These are phyloP conservation scores for Adansonia grandidieri DNA, from an alignment of 441 rosid genomes.

Conservation along the genomic window DNA sequence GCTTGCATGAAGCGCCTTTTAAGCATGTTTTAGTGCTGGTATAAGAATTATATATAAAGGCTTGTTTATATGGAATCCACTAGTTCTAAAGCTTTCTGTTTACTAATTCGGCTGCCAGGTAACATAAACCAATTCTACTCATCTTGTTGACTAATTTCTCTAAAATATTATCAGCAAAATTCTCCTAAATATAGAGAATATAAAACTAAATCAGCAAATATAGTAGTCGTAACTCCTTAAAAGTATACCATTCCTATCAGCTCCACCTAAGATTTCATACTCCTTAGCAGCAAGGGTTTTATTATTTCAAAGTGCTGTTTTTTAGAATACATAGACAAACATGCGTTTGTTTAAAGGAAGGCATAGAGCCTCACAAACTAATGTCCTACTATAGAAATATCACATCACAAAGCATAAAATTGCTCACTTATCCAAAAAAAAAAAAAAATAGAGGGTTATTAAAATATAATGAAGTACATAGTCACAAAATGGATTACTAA, in stretches of 20 bases:
- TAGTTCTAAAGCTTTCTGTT: neutral
- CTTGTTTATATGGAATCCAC: neutral
- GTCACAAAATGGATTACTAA: neutral
- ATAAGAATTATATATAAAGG: neutral
- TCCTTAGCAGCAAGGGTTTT: neutral
- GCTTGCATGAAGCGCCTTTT: neutral
- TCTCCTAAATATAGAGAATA: neutral
- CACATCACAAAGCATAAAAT: neutral
- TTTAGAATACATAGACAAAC: neutral
- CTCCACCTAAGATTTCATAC: neutral
- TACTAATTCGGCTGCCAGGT: neutral
- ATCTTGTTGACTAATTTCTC: neutral
- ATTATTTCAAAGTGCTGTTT: neutral
- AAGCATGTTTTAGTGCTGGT: neutral
- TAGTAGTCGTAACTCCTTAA: neutral
- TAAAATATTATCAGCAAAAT: neutral
- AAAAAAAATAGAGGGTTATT: neutral
- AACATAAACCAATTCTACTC: neutral
- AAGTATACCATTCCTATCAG: neutral
- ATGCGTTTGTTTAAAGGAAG: neutral
- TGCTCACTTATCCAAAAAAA: neutral
- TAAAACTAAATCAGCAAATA: neutral
- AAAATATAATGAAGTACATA: neutral
- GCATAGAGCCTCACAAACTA: neutral
- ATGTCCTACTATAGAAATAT: constrained; percentile 6